Conservation (phyloP, 371 early-diverging fungal genomes). For the Apophysomyces trapeziformis region DNA sequence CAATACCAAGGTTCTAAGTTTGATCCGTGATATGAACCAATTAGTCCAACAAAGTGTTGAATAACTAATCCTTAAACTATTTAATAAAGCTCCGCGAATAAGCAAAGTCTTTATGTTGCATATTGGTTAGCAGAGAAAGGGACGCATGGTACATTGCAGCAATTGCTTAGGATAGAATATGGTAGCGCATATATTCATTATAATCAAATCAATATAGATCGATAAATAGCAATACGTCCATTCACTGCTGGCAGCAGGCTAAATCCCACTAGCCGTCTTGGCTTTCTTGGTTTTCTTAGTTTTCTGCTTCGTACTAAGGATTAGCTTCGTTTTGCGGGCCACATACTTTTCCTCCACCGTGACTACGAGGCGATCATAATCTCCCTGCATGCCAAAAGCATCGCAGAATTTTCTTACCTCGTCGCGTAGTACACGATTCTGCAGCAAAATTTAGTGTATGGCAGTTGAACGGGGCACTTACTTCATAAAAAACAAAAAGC, state of each 20-base stretch:
- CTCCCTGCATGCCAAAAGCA: neutral
- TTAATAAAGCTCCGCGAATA: neutral
- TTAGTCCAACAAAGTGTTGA: slow-evolving; percentile 23
- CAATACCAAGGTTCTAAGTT: slow-evolving; percentile 23
- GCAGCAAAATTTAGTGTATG: neutral
- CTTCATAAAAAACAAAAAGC: neutral
- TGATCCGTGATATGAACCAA: slow-evolving; percentile 35
- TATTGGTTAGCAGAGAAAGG: neutral
- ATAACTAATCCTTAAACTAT: neutral
- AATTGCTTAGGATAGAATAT: too few species aligned
- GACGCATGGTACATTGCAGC: too few species aligned
- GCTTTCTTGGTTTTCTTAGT: neutral
- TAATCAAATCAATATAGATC: too few species aligned
- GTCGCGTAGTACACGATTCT: neutral
- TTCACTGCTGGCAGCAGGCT: too few species aligned
- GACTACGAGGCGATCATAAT: neutral
- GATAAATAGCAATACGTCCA: too few species aligned
- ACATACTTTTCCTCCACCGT: neutral
- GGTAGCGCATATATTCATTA: too few species aligned
- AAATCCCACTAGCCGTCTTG: too few species aligned
- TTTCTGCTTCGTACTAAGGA: neutral
- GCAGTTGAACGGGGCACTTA: neutral
- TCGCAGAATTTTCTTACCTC: neutral
- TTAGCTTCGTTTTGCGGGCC: neutral
- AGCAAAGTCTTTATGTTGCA: neutral